phyloP scores from a whole-genome alignment of 768 basidiomycete species.

The Lyophyllum decastes region DNA sequence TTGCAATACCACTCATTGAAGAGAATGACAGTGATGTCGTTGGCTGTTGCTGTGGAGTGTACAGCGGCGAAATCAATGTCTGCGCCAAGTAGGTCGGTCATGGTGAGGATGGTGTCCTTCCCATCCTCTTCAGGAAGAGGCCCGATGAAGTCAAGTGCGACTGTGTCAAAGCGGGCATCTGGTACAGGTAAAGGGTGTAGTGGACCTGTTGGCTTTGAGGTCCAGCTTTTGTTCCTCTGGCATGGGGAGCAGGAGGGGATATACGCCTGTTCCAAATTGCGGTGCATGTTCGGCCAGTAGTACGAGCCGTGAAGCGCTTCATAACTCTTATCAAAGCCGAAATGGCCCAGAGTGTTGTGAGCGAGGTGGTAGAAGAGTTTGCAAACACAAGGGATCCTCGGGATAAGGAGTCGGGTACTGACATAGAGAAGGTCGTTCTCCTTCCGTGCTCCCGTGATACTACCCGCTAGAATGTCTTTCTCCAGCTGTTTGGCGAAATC shows the following conservation, averaged over 20 bases:
- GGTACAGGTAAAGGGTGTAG: conserved; percentile 25
- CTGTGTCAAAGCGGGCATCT: conserved; percentile 19
- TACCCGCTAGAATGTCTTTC: background rate
- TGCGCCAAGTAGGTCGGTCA: conserved; percentile 26
- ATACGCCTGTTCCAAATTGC: conserved; percentile 5
- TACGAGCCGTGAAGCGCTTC: conserved; percentile 20
- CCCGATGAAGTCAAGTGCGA: conserved; percentile 34
- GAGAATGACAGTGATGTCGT: conserved; percentile 20
- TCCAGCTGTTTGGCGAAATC: background rate
- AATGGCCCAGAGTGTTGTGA: conserved; percentile 32
- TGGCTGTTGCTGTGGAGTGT: conserved; percentile 9
- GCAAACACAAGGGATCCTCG: conserved; percentile 14
- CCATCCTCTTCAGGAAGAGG: conserved; percentile 28
- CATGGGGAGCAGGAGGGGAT: conserved; percentile 11
- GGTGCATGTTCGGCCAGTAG: conserved; percentile 37
- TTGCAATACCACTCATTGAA: conserved; percentile 33
- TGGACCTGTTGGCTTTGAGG: conserved; percentile 25
- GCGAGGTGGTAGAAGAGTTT: conserved; percentile 25
- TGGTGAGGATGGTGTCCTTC: conserved; percentile 21
- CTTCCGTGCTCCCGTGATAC: background rate
- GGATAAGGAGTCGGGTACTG: conserved; percentile 22
- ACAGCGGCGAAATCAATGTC: conserved; percentile 21
- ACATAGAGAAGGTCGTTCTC: conserved; percentile 24
- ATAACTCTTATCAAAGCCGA: conserved; percentile 35
- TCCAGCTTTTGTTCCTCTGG: conserved; percentile 29